Evolutionary conservation across 2,329 filamentous ascomycete species (phyloP).

Genomic region (Exophiala aquamarina): DNA sequence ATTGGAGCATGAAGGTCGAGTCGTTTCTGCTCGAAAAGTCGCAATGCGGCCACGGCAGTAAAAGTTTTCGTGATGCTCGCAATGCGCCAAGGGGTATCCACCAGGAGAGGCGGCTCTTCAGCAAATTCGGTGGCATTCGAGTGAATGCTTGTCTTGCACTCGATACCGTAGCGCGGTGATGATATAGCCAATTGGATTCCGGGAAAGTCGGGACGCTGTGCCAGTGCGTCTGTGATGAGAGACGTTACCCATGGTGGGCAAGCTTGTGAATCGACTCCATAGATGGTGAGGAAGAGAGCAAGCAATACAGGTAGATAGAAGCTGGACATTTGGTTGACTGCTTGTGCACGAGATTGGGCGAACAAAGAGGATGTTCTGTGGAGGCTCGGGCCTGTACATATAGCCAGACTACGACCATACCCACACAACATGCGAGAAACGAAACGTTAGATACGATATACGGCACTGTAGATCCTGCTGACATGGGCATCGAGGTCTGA

Average conservation of each 20-base stretch:
- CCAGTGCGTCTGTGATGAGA: conserved; percentile 6
- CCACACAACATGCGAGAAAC: no score
- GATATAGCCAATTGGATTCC: conserved; percentile 10
- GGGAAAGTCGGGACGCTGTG: not conserved
- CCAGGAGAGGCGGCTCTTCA: conserved; percentile 9
- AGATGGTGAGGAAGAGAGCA: conserved; percentile 1
- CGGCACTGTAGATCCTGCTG: no score
- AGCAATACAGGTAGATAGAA: conserved; percentile 39
- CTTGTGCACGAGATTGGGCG: no score
- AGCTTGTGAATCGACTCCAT: conserved; percentile 5
- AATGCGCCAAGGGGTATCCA: conserved; percentile 10
- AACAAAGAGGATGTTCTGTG: no score
- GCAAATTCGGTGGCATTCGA: conserved; percentile 5
- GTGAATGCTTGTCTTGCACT: conserved; percentile 10
- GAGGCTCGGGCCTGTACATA: no score
- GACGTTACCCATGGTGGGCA: conserved; percentile 13
- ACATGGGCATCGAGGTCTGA: no score
- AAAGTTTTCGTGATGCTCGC: conserved; percentile 17
- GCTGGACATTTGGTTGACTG: no score
- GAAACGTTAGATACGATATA: no score
- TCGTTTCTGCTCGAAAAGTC: conserved; percentile 7
- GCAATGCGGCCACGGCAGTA: conserved; percentile 10
- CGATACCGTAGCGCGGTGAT: conserved; percentile 6
- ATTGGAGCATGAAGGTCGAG: conserved; percentile 9
- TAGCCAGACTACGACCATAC: no score